Evolutionary conservation across 495 filamentous ascomycete species (phyloP).

Genomic region (Sordaria brevicollis): DNA sequence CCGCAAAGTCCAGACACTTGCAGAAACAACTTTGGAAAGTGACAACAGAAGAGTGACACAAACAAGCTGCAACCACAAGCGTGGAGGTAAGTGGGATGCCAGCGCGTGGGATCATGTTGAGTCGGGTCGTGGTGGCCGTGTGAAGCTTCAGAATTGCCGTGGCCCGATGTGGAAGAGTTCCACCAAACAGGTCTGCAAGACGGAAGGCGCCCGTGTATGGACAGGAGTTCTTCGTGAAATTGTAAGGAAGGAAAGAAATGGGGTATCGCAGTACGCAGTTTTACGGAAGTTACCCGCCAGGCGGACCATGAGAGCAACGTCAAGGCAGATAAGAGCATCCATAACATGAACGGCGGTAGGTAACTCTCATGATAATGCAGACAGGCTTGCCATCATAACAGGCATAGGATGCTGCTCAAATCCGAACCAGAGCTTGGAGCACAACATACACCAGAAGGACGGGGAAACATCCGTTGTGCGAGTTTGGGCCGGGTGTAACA

Average conservation of each 20-base stretch:
- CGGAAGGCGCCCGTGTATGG: neutral
- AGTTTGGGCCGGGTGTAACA: neutral
- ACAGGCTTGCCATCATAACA: neutral
- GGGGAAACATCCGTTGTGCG: conserved; percentile 2
- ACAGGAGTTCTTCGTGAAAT: neutral
- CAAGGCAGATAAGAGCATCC: neutral
- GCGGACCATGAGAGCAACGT: neutral
- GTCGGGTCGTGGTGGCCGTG: neutral
- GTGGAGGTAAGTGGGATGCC: neutral
- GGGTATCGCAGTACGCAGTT: neutral
- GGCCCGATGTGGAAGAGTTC: neutral
- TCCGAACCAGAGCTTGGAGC: neutral
- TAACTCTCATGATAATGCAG: neutral
- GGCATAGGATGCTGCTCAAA: neutral
- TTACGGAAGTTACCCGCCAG: neutral
- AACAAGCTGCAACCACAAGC: neutral
- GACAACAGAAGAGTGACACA: neutral
- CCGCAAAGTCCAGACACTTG: neutral
- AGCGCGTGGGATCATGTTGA: neutral
- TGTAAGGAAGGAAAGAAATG: neutral
- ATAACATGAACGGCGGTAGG: neutral
- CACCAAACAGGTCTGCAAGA: neutral
- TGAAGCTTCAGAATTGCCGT: neutral
- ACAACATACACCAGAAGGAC: neutral
- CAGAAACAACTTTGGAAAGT: neutral